Percentiles rank a stretch among this genome's conserved stretches.
phyloP scores from a whole-genome alignment of 768 basidiomycete species.

The Suillus alpinus region DNA sequence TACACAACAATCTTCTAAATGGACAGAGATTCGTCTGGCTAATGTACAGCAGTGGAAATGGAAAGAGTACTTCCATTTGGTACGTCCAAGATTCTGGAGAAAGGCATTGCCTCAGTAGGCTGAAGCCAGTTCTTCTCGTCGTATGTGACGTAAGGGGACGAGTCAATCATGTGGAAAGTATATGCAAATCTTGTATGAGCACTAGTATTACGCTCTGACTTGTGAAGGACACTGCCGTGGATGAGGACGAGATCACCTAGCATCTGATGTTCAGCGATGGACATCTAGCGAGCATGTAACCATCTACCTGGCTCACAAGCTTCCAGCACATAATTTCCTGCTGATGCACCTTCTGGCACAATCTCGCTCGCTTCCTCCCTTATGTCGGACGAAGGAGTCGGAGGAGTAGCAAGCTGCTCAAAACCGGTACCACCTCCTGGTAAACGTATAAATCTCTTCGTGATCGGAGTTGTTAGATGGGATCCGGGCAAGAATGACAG shows the following conservation, averaged over 20 bases:
- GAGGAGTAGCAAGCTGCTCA: conserved; percentile 49
- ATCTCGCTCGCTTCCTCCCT: conserved; percentile 1
- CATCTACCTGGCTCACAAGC: conserved; percentile 67
- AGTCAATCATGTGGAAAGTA: conserved; percentile 95
- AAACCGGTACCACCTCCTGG: conserved; percentile 82
- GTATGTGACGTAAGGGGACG: conserved; percentile 63
- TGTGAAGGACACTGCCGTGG: conserved; percentile 90
- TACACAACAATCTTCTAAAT: background rate
- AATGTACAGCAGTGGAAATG: conserved; percentile 1
- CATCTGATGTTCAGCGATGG: background rate
- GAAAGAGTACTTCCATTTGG: conserved; percentile 12
- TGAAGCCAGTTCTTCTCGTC: conserved; percentile 97
- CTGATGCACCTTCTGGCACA: conserved; percentile 10
- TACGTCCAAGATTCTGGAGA: conserved; percentile 53
- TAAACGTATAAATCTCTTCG: conserved; percentile 83
- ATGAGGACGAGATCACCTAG: conserved; percentile 87
- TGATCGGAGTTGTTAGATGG: conserved; percentile 69
- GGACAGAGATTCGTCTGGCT: background rate
- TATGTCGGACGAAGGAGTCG: conserved; percentile 6
- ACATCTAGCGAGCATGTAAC: background rate
- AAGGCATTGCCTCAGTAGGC: conserved; percentile 81
- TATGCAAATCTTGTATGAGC: conserved; percentile 85
- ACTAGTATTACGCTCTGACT: conserved; percentile 83
- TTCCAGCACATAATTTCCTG: conserved; percentile 61
- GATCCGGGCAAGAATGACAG: conserved; percentile 90